Evolutionary conservation across 2,329 filamentous ascomycete species (phyloP).

Genomic region (Apiospora sp.): DNA sequence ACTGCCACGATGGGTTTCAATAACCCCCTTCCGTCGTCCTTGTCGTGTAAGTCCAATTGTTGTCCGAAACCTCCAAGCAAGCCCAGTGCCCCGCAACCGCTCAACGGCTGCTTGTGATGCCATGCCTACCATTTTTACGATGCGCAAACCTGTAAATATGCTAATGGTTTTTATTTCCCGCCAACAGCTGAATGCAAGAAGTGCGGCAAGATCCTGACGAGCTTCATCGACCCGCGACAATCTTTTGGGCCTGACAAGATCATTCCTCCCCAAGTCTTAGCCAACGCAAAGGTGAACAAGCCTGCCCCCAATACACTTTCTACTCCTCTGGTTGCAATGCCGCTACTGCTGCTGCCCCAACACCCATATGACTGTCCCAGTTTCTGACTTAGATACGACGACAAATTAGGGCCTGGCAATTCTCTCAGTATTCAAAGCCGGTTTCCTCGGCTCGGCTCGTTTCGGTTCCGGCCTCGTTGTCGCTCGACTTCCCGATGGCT

Average conservation of each 20-base stretch:
- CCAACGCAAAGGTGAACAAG: slow-evolving; percentile 80
- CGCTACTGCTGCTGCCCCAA: background rate
- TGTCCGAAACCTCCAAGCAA: slow-evolving; percentile 29
- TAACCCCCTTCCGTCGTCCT: slow-evolving; percentile 71
- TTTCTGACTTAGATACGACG: background rate
- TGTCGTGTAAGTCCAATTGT: slow-evolving; percentile 66
- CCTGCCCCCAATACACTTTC: background rate
- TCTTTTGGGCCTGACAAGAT: slow-evolving; percentile 96
- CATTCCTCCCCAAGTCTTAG: slow-evolving; percentile 89
- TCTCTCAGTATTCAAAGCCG: slow-evolving; percentile 86
- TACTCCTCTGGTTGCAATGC: background rate
- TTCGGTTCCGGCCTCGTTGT: slow-evolving; percentile 86
- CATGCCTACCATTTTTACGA: slow-evolving; percentile 22
- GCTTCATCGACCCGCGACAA: slow-evolving; percentile 93
- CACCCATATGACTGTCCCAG: background rate
- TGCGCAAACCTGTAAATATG: background rate
- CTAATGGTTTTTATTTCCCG: slow-evolving; percentile 11
- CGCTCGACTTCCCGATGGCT: slow-evolving; percentile 77
- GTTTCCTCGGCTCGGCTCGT: slow-evolving; percentile 82
- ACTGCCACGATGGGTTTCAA: slow-evolving; percentile 65
- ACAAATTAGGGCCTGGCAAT: slow-evolving; percentile 74
- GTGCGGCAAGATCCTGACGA: slow-evolving; percentile 92
- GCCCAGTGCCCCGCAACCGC: slow-evolving; percentile 30
- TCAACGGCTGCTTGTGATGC: slow-evolving; percentile 25
- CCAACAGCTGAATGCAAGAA: slow-evolving; percentile 92